Evolutionary conservation across 495 filamentous ascomycete genomes (phyloP), one percentile per base, ranked within the genome.

Genomic region (Hypoxylon lienhwacheense): DNA sequence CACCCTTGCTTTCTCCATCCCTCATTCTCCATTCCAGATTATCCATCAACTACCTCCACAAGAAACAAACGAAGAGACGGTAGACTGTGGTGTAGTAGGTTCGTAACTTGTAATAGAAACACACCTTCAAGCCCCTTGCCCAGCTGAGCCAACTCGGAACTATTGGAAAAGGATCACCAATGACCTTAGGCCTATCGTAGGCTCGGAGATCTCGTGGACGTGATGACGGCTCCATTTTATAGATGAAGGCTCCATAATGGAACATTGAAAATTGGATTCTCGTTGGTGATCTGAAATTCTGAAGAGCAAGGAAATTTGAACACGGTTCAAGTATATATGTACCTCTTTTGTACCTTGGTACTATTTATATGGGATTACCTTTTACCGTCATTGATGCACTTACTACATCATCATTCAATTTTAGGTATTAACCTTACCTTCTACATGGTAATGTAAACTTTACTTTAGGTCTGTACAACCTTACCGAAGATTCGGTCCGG

Each of bases 91-190:
- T 41, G 26, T 17, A 47, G 5, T 6, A 47, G 8, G 39, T 19
- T 31, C 20, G 46, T n/a, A n/a, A 15, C 29, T 43, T 36, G 45
- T 26, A 41, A 47, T 47, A 22, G 47, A 47, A n/a, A n/a, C n/a
- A n/a, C 16, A 40, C 28, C 37, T 39, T 37, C 0, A 7, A 7
- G 20, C 47, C 51, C 58, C 58, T 53, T 56, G 58, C 33, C 12
- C 52, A 61, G 58, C 58, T 61, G 58, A 61, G 40, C 22, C n/a
- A 20, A 34, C 10, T 44, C 28, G 40, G 47, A 33, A 61, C 58
- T 61, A 61, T 61, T 61, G 52, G 47, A 61, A 48, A 40, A 25
- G 42, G 34, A 29, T 56, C 47, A 43, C 52, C 58, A 56, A 56
- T 52, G 29, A 44, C 21, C 14, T 52, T 51, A 7, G 15, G 10